phyloP scores from a whole-genome alignment of 2,329 filamentous ascomycete genomes.

The Aspergillus sergii region DNA sequence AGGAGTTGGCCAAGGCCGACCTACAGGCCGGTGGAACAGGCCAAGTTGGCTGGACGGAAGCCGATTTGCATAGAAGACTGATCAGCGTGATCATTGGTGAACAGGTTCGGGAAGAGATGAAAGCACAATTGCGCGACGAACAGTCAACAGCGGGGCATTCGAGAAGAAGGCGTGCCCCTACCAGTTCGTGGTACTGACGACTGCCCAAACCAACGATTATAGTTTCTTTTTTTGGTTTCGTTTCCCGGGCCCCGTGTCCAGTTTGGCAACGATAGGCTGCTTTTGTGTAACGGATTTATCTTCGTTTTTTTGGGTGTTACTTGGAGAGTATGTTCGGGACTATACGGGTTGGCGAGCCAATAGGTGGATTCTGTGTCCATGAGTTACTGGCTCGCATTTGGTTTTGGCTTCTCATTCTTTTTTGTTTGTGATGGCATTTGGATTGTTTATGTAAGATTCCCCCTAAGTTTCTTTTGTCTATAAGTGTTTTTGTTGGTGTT shows the following conservation, averaged over 20 bases:
- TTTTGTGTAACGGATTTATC: constrained; percentile 18
- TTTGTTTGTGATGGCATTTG: constrained; percentile 18
- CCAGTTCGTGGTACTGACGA: constrained; percentile 32
- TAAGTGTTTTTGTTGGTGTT: constrained; percentile 14
- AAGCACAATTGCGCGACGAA: constrained; percentile 28
- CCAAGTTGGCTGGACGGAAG: constrained; percentile 46
- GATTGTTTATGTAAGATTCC: constrained; percentile 16
- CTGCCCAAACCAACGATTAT: constrained; percentile 3
- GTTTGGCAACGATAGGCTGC: not conserved
- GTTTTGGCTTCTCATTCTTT: constrained; percentile 2
- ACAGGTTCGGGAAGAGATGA: constrained; percentile 45
- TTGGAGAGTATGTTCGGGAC: constrained; percentile 13
- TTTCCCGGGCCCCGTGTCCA: not conserved
- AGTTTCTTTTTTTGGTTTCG: constrained; percentile 5
- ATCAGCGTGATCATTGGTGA: constrained; percentile 52
- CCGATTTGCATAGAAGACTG: constrained; percentile 46
- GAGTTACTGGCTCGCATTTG: constrained; percentile 8
- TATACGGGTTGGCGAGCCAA: constrained; percentile 19
- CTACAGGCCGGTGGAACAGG: constrained; percentile 40
- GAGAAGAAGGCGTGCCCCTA: constrained; percentile 21
- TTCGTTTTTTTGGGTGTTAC: constrained; percentile 14
- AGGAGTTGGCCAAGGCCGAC: constrained; percentile 39
- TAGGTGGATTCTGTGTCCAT: constrained; percentile 10
- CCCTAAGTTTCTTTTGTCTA: constrained; percentile 14
- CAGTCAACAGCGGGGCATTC: constrained; percentile 4